These are phyloP conservation scores for Davidsoniella eucalypti DNA, from an alignment of 2,329 filamentous ascomycete genomes.

Conservation along the genomic window DNA sequence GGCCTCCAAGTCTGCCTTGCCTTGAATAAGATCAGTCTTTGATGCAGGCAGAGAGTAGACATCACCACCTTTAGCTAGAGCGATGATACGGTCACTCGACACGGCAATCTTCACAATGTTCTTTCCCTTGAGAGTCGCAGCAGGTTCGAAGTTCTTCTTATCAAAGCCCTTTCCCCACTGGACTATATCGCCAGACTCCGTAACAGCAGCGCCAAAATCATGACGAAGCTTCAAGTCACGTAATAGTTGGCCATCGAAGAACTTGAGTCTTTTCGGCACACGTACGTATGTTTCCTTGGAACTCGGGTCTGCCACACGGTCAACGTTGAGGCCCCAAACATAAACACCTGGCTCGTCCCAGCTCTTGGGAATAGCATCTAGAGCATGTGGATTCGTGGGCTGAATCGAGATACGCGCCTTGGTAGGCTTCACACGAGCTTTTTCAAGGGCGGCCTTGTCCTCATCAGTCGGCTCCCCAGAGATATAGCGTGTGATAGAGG, in stretches of 20 bases:
- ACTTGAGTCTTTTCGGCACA: slow-evolving; percentile 57
- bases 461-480: slow-evolving; percentile 12
- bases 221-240: slow-evolving; percentile 75
- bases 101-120: slow-evolving; percentile 60
- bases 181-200: slow-evolving; percentile 71
- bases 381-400: slow-evolving; percentile 37
- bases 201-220: slow-evolving; percentile 71
- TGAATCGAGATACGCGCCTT: slow-evolving; percentile 59
- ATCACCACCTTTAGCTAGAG: slow-evolving; percentile 53
- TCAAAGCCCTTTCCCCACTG: slow-evolving; percentile 82
- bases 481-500: slow-evolving; percentile 3
- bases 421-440: slow-evolving; percentile 45
- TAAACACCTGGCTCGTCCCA: slow-evolving; percentile 76
- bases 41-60: slow-evolving; percentile 78
- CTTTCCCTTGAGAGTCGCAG: slow-evolving; percentile 62
- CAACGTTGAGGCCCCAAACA: slow-evolving; percentile 79
- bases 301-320: slow-evolving; percentile 70
- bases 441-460: slow-evolving; percentile 29
- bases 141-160: slow-evolving; percentile 43
- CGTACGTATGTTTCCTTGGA: slow-evolving; percentile 66
- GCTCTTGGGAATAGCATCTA: slow-evolving; percentile 32
- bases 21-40: slow-evolving; percentile 49
- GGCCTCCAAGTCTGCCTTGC: slow-evolving; percentile 34
- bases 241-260: slow-evolving; percentile 71
- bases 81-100: slow-evolving; percentile 70